Base-by-base conservation (phyloP, 2,329 filamentous ascomycete genomes). In the Lachnellula hyalina region DNA sequence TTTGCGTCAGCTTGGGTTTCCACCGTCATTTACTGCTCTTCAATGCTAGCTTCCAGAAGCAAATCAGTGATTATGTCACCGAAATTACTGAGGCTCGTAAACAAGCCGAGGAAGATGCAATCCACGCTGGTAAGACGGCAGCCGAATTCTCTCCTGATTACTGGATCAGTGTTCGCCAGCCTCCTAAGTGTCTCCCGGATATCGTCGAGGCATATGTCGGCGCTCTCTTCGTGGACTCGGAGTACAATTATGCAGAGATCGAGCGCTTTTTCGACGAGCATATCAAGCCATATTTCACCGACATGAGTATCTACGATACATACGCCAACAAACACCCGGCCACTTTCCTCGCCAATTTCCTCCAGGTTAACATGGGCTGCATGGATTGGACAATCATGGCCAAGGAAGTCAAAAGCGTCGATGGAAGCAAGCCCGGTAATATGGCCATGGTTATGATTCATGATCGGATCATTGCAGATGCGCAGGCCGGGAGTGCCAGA, bases 201-300 rank as follows among this genome's bases (percentile, higher is more conserved):
- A 82, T 96, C 38, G 77, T 97, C 3, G 94, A 99, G 75, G 84
- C 93, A 0, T 94, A 91, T 64, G 74, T 96, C 2, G 94, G 91
- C 1, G 93, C 93, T 19, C 78, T 96, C 21, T 97, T 97, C 68
- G 87, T 99, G 11, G 94, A 99, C 71, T 87, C 89, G 0, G 76
- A 79, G 46, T 97, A 93, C 72, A 75, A 94, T 66, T 96, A 87
- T 70, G 69, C 70, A 12, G 77, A 84, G 17, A 87, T 97, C 1
- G 82, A 87, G 59, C 68, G 68, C 0, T 97, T 99, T 73, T 96
- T 96, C 71, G 72, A 82, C n/a, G 68, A 65, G 14, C 84, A 92
- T 60, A 80, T 97, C 53, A 78, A 80, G 54, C 85, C 84, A 2
- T 96, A 85, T 73, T 97, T 97, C 68, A 76, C 81, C 50, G 87